phyloP scores from a whole-genome alignment of 495 filamentous ascomycete species.

The Neurospora sp. region DNA sequence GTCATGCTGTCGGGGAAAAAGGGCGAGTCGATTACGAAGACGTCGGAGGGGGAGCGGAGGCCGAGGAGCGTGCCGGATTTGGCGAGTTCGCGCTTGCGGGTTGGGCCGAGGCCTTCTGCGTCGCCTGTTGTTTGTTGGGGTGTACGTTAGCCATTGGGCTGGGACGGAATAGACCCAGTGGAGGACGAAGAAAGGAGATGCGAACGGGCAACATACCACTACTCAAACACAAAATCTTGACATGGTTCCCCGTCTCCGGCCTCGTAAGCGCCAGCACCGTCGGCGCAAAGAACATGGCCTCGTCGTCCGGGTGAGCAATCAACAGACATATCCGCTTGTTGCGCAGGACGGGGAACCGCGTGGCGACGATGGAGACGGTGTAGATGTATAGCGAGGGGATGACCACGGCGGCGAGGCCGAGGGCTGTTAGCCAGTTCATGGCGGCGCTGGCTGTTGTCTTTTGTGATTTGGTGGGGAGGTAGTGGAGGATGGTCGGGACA shows the following conservation, averaged over 20 bases:
- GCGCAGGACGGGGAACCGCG: constrained; percentile 56
- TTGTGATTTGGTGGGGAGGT: too few species aligned
- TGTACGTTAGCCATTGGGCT: background rate
- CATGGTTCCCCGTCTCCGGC: constrained; percentile 65
- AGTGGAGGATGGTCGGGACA: background rate
- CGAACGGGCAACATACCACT: constrained; percentile 40
- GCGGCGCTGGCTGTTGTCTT: background rate
- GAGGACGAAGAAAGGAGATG: too few species aligned
- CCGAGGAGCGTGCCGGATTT: constrained; percentile 69
- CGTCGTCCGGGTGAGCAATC: constrained; percentile 96
- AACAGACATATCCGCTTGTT: constrained; percentile 80
- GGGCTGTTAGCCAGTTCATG: constrained; percentile 19
- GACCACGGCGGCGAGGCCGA: constrained; percentile 41
- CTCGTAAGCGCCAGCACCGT: constrained; percentile 70
- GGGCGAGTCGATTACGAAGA: constrained; percentile 71
- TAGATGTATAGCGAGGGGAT: constrained; percentile 54
- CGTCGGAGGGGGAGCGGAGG: constrained; percentile 58
- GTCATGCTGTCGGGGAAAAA: constrained; percentile 85
- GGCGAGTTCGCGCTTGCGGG: constrained; percentile 70
- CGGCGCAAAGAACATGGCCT: constrained; percentile 98
- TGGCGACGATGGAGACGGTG: constrained; percentile 42
- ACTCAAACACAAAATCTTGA: constrained; percentile 89
- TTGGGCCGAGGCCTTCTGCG: constrained; percentile 76
- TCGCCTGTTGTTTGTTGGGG: constrained; percentile 41
- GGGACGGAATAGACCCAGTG: too few species aligned